Conservation (phyloP, 164 flowering plant genomes). For the Tinospora cordifolia region DNA sequence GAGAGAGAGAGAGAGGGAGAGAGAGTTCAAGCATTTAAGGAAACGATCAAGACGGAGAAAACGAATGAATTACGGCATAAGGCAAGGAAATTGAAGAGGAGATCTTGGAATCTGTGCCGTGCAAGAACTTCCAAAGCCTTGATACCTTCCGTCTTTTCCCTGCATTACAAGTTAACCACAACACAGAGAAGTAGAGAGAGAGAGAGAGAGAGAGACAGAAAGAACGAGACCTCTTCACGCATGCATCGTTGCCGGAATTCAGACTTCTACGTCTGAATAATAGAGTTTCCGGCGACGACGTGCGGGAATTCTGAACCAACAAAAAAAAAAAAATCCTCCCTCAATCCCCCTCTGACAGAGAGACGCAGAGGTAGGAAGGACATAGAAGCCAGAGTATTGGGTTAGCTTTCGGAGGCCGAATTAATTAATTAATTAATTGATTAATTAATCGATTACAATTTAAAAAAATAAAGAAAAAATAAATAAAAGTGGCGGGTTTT, state of each 20-base stretch:
- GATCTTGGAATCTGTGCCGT: constrained; percentile 77
- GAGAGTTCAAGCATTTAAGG: constrained; percentile 13
- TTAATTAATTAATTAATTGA: neutral
- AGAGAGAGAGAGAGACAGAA: neutral
- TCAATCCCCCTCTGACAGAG: constrained; percentile 1
- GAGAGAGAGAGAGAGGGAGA: constrained; percentile 1
- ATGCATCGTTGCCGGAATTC: neutral
- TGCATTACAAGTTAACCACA: constrained; percentile 60
- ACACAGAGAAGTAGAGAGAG: neutral
- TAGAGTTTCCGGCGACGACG: constrained; percentile 7
- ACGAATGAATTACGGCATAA: constrained; percentile 66
- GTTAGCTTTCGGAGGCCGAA: neutral
- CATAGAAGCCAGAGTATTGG: neutral
- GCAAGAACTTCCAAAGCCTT: constrained; percentile 55
- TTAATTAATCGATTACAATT: neutral
- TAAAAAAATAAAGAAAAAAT: neutral
- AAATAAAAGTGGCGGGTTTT: constrained; percentile 1
- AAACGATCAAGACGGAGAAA: constrained; percentile 8
- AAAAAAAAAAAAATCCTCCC: constrained; percentile 4
- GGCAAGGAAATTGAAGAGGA: constrained; percentile 45
- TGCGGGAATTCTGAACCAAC: constrained; percentile 5
- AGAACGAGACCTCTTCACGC: neutral
- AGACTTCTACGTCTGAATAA: neutral
- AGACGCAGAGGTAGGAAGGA: neutral
- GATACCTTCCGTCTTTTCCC: constrained; percentile 36